A percentile compares a stretch with the other conserved stretches of the same genome.
Conservation (phyloP, 805 yeast genomes). For the Ogataea methanolica region DNA sequence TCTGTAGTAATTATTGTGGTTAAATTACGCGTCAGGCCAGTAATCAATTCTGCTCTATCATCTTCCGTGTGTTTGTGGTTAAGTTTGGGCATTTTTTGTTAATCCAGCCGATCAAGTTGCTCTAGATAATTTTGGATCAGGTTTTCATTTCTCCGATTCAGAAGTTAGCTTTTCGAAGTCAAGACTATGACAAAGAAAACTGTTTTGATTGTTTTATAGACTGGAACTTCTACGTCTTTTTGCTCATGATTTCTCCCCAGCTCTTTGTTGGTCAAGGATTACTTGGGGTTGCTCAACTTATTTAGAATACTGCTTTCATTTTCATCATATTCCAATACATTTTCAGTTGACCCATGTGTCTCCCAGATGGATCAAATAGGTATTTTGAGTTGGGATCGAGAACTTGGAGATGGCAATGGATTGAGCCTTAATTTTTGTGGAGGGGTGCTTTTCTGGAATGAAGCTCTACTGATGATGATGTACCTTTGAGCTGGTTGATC, state of each 20-base stretch:
- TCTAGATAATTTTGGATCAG: not conserved
- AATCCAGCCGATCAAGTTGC: not conserved
- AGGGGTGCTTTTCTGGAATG: too few species aligned
- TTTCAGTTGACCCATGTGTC: not conserved
- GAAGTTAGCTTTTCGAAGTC: not conserved
- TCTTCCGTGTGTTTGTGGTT: not conserved
- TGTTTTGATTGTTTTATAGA: constrained; percentile 3
- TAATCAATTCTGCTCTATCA: not conserved
- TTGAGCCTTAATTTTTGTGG: too few species aligned
- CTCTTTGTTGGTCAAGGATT: not conserved
- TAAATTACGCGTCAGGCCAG: constrained; percentile 9
- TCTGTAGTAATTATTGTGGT: constrained; percentile 4
- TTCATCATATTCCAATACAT: not conserved
- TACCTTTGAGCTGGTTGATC: too few species aligned
- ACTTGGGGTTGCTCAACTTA: not conserved
- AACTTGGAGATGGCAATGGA: too few species aligned
- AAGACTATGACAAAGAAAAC: constrained; percentile 2
- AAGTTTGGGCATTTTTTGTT: not conserved
- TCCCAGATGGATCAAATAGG: too few species aligned
- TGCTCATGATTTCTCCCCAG: not conserved
- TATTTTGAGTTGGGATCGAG: too few species aligned
- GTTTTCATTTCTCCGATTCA: not conserved
- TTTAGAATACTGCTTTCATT: not conserved
- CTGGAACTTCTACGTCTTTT: constrained; percentile 3
- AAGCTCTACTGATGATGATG: too few species aligned